Percentiles rank a stretch among this genome's conserved stretches.
phyloP scores from a whole-genome alignment of 2,329 filamentous ascomycete species.

The Aspergillus tubingensis region DNA sequence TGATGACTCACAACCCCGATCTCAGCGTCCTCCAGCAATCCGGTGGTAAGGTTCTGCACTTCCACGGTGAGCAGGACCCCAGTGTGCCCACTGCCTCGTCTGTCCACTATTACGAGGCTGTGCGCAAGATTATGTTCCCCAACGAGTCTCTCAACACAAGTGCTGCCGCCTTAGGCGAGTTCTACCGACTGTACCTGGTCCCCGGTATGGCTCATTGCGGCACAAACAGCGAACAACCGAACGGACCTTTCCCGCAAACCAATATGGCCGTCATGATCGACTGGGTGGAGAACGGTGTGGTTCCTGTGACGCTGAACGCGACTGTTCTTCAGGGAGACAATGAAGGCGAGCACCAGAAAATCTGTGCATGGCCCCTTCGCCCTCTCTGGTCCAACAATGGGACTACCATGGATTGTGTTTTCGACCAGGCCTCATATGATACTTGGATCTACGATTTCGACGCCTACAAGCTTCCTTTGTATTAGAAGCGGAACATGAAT shows the following conservation, averaged over 20 bases:
- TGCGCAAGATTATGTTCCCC: conserved; percentile 52
- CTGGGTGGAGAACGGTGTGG: conserved; percentile 53
- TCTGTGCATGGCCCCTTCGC: conserved; percentile 28
- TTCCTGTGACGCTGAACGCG: conserved; percentile 45
- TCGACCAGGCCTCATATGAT: neutral
- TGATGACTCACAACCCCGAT: conserved; percentile 53
- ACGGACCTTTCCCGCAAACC: conserved; percentile 45
- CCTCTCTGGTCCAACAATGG: conserved; percentile 20
- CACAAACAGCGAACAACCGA: conserved; percentile 44
- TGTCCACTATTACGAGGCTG: conserved; percentile 56
- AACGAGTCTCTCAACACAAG: conserved; percentile 41
- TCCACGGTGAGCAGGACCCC: conserved; percentile 57
- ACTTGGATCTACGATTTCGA: neutral
- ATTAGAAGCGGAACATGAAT: neutral
- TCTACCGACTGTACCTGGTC: conserved; percentile 56
- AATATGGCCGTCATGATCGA: conserved; percentile 49
- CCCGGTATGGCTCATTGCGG: conserved; percentile 55
- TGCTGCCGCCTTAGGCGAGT: conserved; percentile 48
- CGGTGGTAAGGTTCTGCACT: conserved; percentile 58
- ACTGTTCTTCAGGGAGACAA: conserved; percentile 28
- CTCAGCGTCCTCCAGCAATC: conserved; percentile 11
- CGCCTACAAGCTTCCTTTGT: neutral
- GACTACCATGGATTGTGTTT: conserved; percentile 7
- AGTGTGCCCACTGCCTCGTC: conserved; percentile 56
- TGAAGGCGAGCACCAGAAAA: conserved; percentile 21